A percentile compares a stretch with the other conserved stretches of the same genome.
phyloP scores from a whole-genome alignment of 371 early-diverging fungal species.

The Entomophthora muscae region DNA sequence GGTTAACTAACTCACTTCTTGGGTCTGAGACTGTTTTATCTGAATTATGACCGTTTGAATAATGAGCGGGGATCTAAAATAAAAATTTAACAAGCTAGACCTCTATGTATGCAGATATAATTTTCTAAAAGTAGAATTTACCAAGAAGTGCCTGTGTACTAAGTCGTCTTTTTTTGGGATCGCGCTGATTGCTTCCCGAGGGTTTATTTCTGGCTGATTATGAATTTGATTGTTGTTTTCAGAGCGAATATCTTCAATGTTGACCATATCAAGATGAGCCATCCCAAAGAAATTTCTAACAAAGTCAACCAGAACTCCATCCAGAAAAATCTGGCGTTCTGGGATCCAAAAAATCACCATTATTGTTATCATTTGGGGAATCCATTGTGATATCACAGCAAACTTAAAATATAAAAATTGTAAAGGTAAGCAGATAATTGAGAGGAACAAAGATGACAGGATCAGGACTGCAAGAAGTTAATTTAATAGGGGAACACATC shows the following conservation, averaged over 20 bases:
- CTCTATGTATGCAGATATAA: not conserved
- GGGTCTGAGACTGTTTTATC: not conserved
- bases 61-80: not conserved
- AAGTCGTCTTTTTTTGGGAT: not conserved
- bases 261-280: not conserved
- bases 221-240: not conserved
- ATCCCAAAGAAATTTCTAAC: not conserved
- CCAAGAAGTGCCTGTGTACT: not conserved
- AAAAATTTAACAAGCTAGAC: not conserved
- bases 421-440: too few species aligned
- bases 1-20: not conserved
- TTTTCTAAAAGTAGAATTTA: not conserved
- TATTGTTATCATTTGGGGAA: not conserved
- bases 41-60: not conserved
- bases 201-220: not conserved
- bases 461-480: too few species aligned
- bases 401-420: too few species aligned
- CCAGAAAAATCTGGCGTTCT: not conserved
- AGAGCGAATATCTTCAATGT: not conserved
- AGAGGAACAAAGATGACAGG: too few species aligned
- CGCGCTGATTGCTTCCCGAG: not conserved
- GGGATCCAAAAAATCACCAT: not conserved
- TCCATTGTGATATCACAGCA: too few species aligned
- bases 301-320: not conserved
- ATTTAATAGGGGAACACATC: too few species aligned